Evolutionary conservation across 495 filamentous ascomycete genomes (phyloP).

Genomic region (Penicillium lividum): DNA sequence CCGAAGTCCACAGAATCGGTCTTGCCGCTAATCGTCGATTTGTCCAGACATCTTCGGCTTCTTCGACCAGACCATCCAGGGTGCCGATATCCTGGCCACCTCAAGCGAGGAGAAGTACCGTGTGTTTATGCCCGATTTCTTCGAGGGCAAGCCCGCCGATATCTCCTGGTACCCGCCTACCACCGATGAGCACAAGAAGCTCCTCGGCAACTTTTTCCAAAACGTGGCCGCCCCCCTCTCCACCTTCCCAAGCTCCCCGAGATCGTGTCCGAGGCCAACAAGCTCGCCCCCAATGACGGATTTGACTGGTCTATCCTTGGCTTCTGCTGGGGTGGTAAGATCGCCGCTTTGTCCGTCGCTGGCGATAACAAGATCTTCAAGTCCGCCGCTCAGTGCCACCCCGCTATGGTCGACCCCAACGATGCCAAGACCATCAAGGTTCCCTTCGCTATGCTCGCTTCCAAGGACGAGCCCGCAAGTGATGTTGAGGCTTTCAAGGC

Average conservation of each 20-base stretch:
- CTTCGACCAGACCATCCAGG: slow-evolving; percentile 56
- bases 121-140: slow-evolving; percentile 61
- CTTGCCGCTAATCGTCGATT: background rate
- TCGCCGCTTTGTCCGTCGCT: slow-evolving; percentile 59
- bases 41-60: slow-evolving; percentile 56
- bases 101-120: slow-evolving; percentile 51
- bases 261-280: slow-evolving; percentile 57
- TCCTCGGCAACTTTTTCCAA: slow-evolving; percentile 74
- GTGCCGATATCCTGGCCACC: slow-evolving; percentile 57
- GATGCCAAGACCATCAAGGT: slow-evolving; percentile 66
- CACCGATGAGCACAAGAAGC: slow-evolving; percentile 76
- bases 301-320: slow-evolving; percentile 88
- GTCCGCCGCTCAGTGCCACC: slow-evolving; percentile 71
- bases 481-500: slow-evolving; percentile 73
- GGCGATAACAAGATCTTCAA: slow-evolving; percentile 64
- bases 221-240: slow-evolving; percentile 61
- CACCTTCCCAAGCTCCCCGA: slow-evolving; percentile 64
- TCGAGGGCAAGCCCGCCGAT: slow-evolving; percentile 50
- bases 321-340: slow-evolving; percentile 94
- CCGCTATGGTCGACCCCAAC: slow-evolving; percentile 82
- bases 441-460: slow-evolving; percentile 66
- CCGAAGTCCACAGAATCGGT: background rate
- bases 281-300: slow-evolving; percentile 35
- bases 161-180: slow-evolving; percentile 69
- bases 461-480: slow-evolving; percentile 62